Conservation (phyloP, 2,329 filamentous ascomycete genomes). For the Talaromyces sp. region DNA sequence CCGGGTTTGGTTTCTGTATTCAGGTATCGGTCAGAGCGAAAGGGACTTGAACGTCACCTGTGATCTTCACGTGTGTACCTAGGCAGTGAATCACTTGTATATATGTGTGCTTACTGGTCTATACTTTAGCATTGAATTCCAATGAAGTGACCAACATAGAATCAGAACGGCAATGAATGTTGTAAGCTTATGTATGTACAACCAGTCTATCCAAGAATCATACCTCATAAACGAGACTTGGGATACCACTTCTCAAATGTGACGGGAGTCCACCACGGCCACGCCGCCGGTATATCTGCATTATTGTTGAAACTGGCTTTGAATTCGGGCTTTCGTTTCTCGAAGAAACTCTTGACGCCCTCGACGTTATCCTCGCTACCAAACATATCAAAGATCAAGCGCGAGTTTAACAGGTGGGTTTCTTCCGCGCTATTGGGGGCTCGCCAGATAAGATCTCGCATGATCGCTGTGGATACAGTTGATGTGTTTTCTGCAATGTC, state of each 20-base stretch:
- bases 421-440: slow-evolving; percentile 58
- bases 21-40: too few relatives aligned
- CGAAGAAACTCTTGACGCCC: slow-evolving; percentile 59
- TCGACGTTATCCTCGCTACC: slow-evolving; percentile 55
- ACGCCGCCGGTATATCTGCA: slow-evolving; percentile 12
- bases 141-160: too few relatives aligned
- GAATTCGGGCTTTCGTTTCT: slow-evolving; percentile 62
- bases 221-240: slow-evolving; percentile 8
- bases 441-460: slow-evolving; percentile 67
- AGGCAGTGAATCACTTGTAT: neutral
- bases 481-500: slow-evolving; percentile 67
- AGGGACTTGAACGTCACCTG: too few relatives aligned
- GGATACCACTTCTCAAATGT: slow-evolving; percentile 6
- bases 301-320: slow-evolving; percentile 38
- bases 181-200: neutral
- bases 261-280: slow-evolving; percentile 15
- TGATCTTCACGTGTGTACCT: neutral
- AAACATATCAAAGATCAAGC: slow-evolving; percentile 40
- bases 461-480: slow-evolving; percentile 60
- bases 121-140: too few relatives aligned
- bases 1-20: too few relatives aligned
- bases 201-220: neutral
- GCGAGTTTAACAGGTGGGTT: slow-evolving; percentile 63
- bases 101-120: neutral
- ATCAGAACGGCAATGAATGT: too few relatives aligned